These are phyloP conservation scores for Exophiala phaeomuriformis DNA, from an alignment of 2,329 filamentous ascomycete genomes.

Conservation along the genomic window DNA sequence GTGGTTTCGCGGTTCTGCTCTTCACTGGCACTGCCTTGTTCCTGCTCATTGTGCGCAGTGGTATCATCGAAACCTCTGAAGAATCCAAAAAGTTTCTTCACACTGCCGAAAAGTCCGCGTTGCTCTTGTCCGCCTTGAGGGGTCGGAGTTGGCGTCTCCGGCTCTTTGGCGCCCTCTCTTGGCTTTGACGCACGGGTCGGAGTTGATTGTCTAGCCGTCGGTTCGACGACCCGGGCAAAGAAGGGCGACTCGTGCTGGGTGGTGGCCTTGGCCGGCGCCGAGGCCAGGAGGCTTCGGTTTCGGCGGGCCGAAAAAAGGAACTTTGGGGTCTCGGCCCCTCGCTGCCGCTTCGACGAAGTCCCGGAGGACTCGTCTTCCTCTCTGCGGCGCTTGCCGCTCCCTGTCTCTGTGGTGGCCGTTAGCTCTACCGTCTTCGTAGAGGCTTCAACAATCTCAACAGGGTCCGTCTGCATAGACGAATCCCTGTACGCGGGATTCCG, in stretches of 20 bases:
- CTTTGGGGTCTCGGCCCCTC: conserved; percentile 11
- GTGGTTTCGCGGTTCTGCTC: not conserved
- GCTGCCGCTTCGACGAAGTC: conserved; percentile 13
- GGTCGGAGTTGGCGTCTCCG: conserved; percentile 8
- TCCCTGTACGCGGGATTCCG: not conserved
- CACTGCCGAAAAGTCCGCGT: conserved; percentile 17
- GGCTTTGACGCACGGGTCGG: not conserved
- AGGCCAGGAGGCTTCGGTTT: conserved; percentile 19
- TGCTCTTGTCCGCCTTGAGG: not conserved
- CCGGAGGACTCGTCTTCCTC: conserved; percentile 6
- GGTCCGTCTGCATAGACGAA: not conserved
- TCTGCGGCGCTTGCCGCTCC: conserved; percentile 16
- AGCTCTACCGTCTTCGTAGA: conserved; percentile 15
- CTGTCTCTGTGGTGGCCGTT: conserved; percentile 8
- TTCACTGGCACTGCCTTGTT: conserved; percentile 7
- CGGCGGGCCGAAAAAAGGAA: conserved; percentile 18
- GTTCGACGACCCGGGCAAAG: conserved; percentile 8
- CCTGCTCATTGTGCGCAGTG: not conserved
- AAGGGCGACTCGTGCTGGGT: conserved; percentile 14
- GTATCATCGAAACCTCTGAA: conserved; percentile 4
- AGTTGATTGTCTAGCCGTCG: conserved; percentile 5
- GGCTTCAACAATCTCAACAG: not conserved
- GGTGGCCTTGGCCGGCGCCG: conserved; percentile 12
- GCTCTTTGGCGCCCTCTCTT: conserved; percentile 2
- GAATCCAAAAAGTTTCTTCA: conserved; percentile 19